These are phyloP conservation scores for Emergomyces orientalis DNA, from an alignment of 2,329 filamentous ascomycete species.

Conservation along the genomic window DNA sequence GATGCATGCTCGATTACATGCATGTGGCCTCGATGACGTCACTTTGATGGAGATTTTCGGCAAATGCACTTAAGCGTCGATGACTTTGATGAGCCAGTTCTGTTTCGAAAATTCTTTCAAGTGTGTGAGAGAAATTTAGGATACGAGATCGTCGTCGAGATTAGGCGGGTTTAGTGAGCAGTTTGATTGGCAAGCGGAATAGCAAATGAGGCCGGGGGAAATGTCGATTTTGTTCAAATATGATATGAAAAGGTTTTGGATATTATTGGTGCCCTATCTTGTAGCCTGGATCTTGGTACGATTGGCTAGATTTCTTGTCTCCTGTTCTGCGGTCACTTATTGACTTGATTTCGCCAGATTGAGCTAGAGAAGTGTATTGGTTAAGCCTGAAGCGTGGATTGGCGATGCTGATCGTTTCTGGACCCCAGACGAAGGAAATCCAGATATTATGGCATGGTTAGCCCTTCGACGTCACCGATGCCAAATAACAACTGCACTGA, in stretches of 20 bases:
- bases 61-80: not conserved
- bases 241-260: not conserved
- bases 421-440: not conserved
- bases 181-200: not conserved
- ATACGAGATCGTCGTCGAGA: not conserved
- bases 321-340: not conserved
- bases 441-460: not conserved
- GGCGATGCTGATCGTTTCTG: not conserved
- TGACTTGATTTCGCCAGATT: not conserved
- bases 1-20: not conserved
- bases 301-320: not conserved
- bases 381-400: not conserved
- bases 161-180: not conserved
- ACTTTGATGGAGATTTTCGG: not conserved
- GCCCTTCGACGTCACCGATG: not conserved
- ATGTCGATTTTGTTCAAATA: too few relatives aligned
- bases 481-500: not conserved
- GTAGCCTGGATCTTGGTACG: not conserved
- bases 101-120: not conserved
- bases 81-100: not conserved
- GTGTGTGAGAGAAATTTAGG: not conserved
- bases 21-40: not conserved
- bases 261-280: not conserved
- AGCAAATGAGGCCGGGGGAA: not conserved
- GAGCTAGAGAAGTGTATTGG: not conserved